Evolutionary conservation across 768 basidiomycete species (phyloP).

Genomic region (Boletus eberwhitei): DNA sequence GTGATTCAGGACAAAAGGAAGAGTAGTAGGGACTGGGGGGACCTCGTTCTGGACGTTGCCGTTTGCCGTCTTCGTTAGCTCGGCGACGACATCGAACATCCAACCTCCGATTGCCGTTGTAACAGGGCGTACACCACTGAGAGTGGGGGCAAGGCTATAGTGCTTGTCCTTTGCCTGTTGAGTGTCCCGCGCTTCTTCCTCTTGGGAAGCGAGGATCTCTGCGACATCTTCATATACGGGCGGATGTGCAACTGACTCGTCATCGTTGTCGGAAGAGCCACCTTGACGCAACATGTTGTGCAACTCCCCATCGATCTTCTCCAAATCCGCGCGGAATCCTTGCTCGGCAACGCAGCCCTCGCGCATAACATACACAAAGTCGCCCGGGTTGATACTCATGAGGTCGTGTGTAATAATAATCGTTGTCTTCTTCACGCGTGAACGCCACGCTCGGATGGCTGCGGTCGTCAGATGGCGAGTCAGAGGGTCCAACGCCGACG

Average conservation of each 20-base stretch:
- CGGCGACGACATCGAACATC: conserved; percentile 80
- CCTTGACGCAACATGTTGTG: conserved; percentile 65
- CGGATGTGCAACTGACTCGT: conserved; percentile 25
- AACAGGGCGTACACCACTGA: conserved; percentile 45
- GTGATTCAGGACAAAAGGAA: conserved; percentile 18
- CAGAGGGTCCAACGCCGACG: conserved; percentile 80
- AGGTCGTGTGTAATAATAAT: conserved; percentile 87
- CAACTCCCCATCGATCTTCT: conserved; percentile 64
- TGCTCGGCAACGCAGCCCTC: conserved; percentile 80
- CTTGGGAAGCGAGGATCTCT: conserved; percentile 46
- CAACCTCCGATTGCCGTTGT: conserved; percentile 60
- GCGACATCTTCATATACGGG: conserved; percentile 40
- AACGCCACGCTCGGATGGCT: conserved; percentile 58
- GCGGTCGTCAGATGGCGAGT: conserved; percentile 84
- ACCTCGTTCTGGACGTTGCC: not conserved
- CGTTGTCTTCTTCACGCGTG: conserved; percentile 57
- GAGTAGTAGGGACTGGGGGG: conserved; percentile 21
- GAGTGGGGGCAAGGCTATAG: conserved; percentile 39
- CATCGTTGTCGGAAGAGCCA: conserved; percentile 47
- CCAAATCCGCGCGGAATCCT: conserved; percentile 81
- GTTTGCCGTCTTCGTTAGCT: conserved; percentile 44
- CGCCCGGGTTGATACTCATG: conserved; percentile 65
- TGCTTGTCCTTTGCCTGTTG: conserved; percentile 34
- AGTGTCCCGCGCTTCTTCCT: conserved; percentile 33
- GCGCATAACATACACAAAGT: conserved; percentile 93